Percentiles rank a stretch among this genome's conserved stretches.
phyloP scores from a whole-genome alignment of 805 yeast species.

The Lipomyces mesembrius region DNA sequence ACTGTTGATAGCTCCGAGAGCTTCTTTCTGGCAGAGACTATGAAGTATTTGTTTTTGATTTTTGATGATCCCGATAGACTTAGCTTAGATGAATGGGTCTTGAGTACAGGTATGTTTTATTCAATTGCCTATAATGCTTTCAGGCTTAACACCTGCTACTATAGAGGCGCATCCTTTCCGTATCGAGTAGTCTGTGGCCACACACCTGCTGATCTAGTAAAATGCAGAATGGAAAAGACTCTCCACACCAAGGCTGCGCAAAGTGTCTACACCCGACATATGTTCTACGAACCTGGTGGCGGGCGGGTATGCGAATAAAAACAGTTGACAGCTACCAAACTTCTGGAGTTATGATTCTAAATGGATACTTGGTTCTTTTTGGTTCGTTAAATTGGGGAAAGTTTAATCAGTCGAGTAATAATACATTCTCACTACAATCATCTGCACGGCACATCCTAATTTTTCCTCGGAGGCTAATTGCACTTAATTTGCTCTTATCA shows the following conservation, averaged over 20 bases:
- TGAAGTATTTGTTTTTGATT: slow-evolving; percentile 56
- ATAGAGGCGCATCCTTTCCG: slow-evolving; percentile 11
- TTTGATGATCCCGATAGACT: slow-evolving; percentile 48
- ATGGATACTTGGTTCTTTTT: neutral
- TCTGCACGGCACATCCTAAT: neutral
- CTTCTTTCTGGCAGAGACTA: slow-evolving; percentile 58
- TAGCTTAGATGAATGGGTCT: slow-evolving; percentile 54
- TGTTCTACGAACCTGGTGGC: neutral
- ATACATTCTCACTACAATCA: neutral
- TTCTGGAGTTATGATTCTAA: neutral
- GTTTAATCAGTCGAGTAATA: neutral
- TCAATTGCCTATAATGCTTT: neutral
- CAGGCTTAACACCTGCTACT: neutral
- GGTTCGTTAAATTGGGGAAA: neutral
- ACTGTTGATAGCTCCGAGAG: slow-evolving; percentile 50
- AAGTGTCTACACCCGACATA: neutral
- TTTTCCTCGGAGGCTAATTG: too few relatives aligned
- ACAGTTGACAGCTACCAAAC: too few relatives aligned
- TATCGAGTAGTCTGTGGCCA: neutral
- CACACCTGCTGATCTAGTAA: too few relatives aligned
- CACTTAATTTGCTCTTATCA: neutral
- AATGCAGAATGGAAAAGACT: too few relatives aligned
- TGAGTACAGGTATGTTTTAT: slow-evolving; percentile 40
- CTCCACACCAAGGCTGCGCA: too few relatives aligned
- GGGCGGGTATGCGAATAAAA: too few relatives aligned